A percentile compares a stretch with the other conserved stretches of the same genome.
These are phyloP conservation scores for Sporisorium graminicola DNA, from an alignment of 1,284 basidiomycete species.

Conservation along the genomic window DNA sequence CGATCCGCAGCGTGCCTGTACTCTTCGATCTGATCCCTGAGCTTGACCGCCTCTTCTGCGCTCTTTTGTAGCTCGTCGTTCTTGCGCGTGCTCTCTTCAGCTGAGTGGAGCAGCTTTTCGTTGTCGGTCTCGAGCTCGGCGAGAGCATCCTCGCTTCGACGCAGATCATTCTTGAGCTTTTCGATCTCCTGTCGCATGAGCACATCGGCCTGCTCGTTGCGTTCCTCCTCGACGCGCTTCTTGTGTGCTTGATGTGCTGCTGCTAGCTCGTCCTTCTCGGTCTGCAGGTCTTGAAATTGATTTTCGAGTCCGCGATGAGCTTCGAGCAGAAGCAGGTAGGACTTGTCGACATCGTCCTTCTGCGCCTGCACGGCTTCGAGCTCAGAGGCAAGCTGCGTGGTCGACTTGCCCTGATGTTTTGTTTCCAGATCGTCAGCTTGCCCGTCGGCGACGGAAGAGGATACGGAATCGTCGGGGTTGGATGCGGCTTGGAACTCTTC, in stretches of 20 bases:
- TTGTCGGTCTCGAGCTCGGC: conserved; percentile 60
- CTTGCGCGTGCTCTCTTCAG: conserved; percentile 54
- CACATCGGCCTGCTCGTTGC: conserved; percentile 53
- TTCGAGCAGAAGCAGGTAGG: conserved; percentile 80
- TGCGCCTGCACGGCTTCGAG: conserved; percentile 74
- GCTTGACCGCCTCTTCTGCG: conserved; percentile 80
- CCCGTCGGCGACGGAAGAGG: conserved; percentile 10
- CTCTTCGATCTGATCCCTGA: conserved; percentile 95
- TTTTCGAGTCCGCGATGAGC: conserved; percentile 81
- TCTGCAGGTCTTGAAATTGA: conserved; percentile 70
- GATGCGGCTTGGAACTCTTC: conserved; percentile 26
- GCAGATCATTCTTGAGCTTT: conserved; percentile 52
- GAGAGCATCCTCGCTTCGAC: conserved; percentile 59
- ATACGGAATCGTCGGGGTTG: conserved; percentile 23
- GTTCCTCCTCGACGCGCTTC: conserved; percentile 49
- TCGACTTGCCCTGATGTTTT: conserved; percentile 29
- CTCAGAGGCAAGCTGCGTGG: conserved; percentile 75
- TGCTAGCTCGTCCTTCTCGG: conserved; percentile 46
- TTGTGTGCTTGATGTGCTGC: conserved; percentile 42
- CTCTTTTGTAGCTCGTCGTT: conserved; percentile 83
- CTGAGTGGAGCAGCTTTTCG: conserved; percentile 42
- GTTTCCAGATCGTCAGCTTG: conserved; percentile 4
- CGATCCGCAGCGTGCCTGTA: conserved; percentile 83
- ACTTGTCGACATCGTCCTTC: conserved; percentile 77
- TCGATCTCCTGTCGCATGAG: conserved; percentile 59